A percentile compares a stretch with the other conserved stretches of the same genome.
These are phyloP conservation scores for Pulveroboletus sp. DNA, from an alignment of 768 basidiomycete genomes.

Conservation along the genomic window DNA sequence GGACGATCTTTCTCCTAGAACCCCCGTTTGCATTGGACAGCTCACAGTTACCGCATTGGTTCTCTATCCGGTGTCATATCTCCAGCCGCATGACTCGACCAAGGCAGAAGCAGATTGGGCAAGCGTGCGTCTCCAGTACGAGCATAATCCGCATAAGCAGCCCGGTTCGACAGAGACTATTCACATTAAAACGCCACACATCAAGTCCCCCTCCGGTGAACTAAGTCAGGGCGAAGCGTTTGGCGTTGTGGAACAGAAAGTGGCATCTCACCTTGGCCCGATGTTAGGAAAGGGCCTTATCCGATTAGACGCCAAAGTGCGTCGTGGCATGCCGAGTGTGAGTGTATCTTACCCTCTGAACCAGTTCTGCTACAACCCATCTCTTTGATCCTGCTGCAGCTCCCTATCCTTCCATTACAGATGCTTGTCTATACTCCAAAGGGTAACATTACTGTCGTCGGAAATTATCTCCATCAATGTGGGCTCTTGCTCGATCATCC, in stretches of 20 bases:
- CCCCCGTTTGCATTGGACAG: constrained; percentile 85
- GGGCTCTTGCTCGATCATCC: constrained; percentile 81
- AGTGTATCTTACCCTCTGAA: constrained; percentile 28
- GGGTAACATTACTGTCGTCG: constrained; percentile 82
- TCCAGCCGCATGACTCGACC: constrained; percentile 42
- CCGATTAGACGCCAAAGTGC: constrained; percentile 71
- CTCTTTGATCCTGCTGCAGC: constrained; percentile 38
- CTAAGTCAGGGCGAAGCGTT: constrained; percentile 59
- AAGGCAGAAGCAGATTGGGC: constrained; percentile 57
- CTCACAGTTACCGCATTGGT: constrained; percentile 79
- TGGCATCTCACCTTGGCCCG: constrained; percentile 71
- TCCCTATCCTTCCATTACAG: constrained; percentile 77
- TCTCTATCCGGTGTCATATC: constrained; percentile 73
- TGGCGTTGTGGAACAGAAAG: constrained; percentile 82
- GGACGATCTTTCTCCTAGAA: constrained; percentile 66
- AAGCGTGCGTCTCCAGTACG: constrained; percentile 65
- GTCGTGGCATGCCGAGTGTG: constrained; percentile 60
- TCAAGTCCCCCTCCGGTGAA: constrained; percentile 50
- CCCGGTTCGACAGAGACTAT: constrained; percentile 62
- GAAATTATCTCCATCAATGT: constrained; percentile 64
- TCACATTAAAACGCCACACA: constrained; percentile 65
- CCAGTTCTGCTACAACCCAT: constrained; percentile 9
- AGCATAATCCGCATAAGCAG: constrained; percentile 53
- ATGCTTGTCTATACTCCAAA: constrained; percentile 92
- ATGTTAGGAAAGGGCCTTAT: constrained; percentile 84